Evolutionary conservation across 2,329 filamentous ascomycete genomes (phyloP), one percentile per base, ranked within the genome.

Genomic region (Fusarium sterilihyphosum): DNA sequence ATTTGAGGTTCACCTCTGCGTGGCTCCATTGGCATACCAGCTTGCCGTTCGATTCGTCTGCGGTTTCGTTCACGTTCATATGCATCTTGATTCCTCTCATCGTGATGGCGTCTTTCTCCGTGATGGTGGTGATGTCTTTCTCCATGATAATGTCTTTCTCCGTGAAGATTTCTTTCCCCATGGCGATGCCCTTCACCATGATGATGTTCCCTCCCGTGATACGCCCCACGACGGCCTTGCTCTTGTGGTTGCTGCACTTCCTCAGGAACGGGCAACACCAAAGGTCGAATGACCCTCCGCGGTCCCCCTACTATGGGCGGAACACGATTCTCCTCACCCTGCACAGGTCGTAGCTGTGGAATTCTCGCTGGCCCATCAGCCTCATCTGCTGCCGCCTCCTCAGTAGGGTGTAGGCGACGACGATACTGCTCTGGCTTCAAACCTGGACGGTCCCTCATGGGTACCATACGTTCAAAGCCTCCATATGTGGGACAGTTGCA

Each of bases 401-500:
- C 63, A 22, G n/a, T 44, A 16, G 41, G 44, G 7, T 22, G 63
- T n/a, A 8, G 57, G 5, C 38, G 56, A 17, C 71, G 71, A 22
- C 74, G 73, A 18, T 65, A 78, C 33, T 40, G 71, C 12, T 60
- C 50, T 6, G 76, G 74, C 54, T 78, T 78, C 17, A 16, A 9
- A 1, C 76, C 76, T 6, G 76, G 71, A 1, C 76, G 70, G 2
- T 68, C 6, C 8, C 29, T 43, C 24, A 77, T 53, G 3, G 62
- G 66, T 4, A 74, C 43, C 64, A 74, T 70, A 0, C 18, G 43
- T 2, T 78, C 16, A 17, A 56, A 59, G 14, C 46, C 38, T 4
- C 57, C 65, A 4, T 69, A 71, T 4, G 11, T 3, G 5, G 43
- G 66, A 60, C 86, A 88, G 0, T 0, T 0, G 35, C 85, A 88